Evolutionary conservation across 2,329 filamentous ascomycete genomes (phyloP).

Genomic region (Apiospora rasikravindrae): DNA sequence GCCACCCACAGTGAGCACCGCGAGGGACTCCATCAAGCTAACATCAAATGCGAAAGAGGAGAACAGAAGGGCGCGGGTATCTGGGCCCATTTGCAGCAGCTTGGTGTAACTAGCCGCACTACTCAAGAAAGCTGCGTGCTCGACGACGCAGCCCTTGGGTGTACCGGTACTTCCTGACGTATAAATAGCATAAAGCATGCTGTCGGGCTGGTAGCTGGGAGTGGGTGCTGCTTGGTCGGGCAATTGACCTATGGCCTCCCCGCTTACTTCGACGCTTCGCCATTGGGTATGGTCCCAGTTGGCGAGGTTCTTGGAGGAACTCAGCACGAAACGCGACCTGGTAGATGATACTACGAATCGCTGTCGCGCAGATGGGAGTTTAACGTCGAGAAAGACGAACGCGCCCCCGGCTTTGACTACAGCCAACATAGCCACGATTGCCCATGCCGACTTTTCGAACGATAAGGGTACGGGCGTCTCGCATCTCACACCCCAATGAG

Average conservation of each 20-base stretch:
- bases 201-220: not conserved
- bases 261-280: not conserved
- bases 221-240: not conserved
- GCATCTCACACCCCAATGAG: constrained; percentile 30
- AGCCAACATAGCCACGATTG: constrained; percentile 39
- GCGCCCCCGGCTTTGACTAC: constrained; percentile 42
- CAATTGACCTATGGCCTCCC: not conserved
- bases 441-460: constrained; percentile 43
- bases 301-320: not conserved
- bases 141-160: constrained; percentile 23
- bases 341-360: constrained; percentile 7
- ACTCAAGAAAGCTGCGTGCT: constrained; percentile 20
- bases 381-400: constrained; percentile 29
- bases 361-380: not conserved
- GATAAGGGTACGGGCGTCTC: constrained; percentile 40
- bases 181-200: constrained; percentile 19
- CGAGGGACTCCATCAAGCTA: constrained; percentile 20
- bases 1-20: constrained; percentile 15
- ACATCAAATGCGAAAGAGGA: constrained; percentile 24
- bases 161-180: constrained; percentile 25
- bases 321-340: not conserved
- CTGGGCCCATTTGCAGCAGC: constrained; percentile 53
- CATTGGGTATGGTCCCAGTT: not conserved
- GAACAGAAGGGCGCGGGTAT: constrained; percentile 39
- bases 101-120: constrained; percentile 4